Evolutionary conservation across 2,329 filamentous ascomycete species (phyloP), one percentile per base, ranked within the genome.

Genomic region (Claviceps cyperi): DNA sequence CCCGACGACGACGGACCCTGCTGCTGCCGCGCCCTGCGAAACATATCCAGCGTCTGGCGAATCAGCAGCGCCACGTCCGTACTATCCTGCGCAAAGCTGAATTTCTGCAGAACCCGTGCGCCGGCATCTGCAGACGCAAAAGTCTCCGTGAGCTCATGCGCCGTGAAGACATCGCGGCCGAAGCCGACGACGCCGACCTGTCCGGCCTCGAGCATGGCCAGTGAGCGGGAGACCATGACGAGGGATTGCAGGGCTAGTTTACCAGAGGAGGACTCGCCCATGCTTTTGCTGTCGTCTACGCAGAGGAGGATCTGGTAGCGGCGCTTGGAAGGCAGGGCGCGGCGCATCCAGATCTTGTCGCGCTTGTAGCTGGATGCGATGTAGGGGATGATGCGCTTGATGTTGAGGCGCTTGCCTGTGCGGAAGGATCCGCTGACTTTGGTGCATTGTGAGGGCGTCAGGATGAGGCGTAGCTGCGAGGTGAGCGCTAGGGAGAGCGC

Each of bases 311-410:
- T 94, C 67, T 99, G 94, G 69, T 98, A 98, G 51, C 83, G 84
- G 40, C 94, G 84, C 69, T 97, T 97, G 38, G 84, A 91, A 1
- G 94, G 94, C 47, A 95, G 81, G 36, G 81, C 84, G 50, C 94
- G 82, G 14, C 94, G 85, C 84, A 98, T 94, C 92, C 92, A 99
- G 68, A 99, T 99, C 75, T 98, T 98, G 77, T 99, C 92, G 53
- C 92, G 86, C 74, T 96, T 97, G 76, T 96, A 98, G 63, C 86
- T 84, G 0, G 90, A 97, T 1, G 94, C 92, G 58, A 99, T 97
- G 70, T 98, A 99, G 0, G 94, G 92, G 60, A 99, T 98, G 68
- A 99, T 98, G 58, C 91, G 88, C 69, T 97, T 97, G 73, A 99
- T 95, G 68, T 97, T 98, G 59, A 99, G 86, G 0, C 92, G 84